Evolutionary conservation across 2,329 filamentous ascomycete genomes (phyloP), one percentile per base, ranked within the genome.

Genomic region (Aspergillus quadricinctus): DNA sequence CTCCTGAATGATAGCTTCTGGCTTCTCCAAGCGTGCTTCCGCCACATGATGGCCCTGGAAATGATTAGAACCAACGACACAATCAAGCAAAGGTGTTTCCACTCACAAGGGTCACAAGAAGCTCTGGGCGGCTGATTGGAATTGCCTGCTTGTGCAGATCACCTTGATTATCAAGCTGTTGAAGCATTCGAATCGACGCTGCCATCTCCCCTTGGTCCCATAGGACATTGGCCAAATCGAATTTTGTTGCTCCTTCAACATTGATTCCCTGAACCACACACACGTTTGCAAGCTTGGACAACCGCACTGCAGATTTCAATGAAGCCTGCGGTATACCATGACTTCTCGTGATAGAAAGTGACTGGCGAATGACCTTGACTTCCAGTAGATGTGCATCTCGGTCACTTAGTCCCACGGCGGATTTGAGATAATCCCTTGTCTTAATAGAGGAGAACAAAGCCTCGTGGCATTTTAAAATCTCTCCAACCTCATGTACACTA

Each of bases 171-270:
- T 88, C 83, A 10, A 97, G 81, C 46, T 84, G 82, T 66, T 93
- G 88, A 21, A 97, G 83, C 82, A 97, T 92, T 40, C 87, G 83
- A 57, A 99, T 96, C 0, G 94, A 96, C 0, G 90, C 85, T 21
- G 88, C 85, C 78, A 90, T 90, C 72, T 99, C 93, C 11, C 92
- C 92, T 69, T 96, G 89, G 60, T 95, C 91, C 93, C 94, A 99
- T 1, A 99, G 78, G 6, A 95, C 91, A 66, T 89, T 91, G 10
- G 95, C 92, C 7, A 90, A 84, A 71, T 97, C 94, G 53, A 93
- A 83, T 61, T 87, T 86, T 41, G 92, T 84, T 11, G 87, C 87
- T 11, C 87, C 89, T 67, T 92, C 88, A 48, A 97, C 84, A 56
- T 86, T 83, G 2, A 97, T 75, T 0, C 88, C 90, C n/a, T 90